Base-by-base conservation (phyloP, 768 basidiomycete genomes). In the Clathrus columnatus region DNA sequence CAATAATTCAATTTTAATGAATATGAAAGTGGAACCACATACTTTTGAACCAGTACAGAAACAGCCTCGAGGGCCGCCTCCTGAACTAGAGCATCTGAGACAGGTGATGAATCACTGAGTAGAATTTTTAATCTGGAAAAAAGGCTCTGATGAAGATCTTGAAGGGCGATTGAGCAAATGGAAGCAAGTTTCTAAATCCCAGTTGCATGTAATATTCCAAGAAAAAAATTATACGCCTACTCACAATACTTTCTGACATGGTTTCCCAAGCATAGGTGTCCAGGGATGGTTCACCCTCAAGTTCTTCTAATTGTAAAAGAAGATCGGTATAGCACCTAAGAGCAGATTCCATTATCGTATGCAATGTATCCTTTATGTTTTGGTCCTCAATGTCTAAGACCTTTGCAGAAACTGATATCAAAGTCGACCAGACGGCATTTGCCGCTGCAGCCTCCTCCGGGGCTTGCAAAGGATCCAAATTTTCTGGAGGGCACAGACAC, bases 201-300 rank as follows among this genome's bases (percentile, higher is more conserved):
- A 29, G 16, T 36, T n/a, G 11, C 11, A 28, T 46, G 20, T 18
- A 45, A 45, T 23, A 48, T 27, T 1, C 45, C 16, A 21, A n/a
- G 11, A 30, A 48, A 51, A 47, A 16, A 36, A 7, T 8, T 17
- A 21, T 29, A 48, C 45, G 17, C 24, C 44, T 41, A 68, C 80
- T 48, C 61, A 90, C 91, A 76, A 93, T 68, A 61, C 86, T 87
- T 65, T 93, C 91, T 8, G 91, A 88, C 83, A 93, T 84, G 0
- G 91, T 92, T 65, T 93, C 91, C 84, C 85, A 92, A 50, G 87
- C 83, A 68, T 91, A 93, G n/a, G 86, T 88, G 65, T 93, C 91
- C 29, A 84, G 62, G 0, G 85, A 77, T 11, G 87, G 90, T 57
- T 89, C 85, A 3, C 74, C 72, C 14, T 91, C 88, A 81, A 92